A percentile compares a stretch with the other conserved stretches of the same genome.
These are phyloP conservation scores for Lasiosphaeria miniovina DNA, from an alignment of 495 filamentous ascomycete genomes.

Conservation along the genomic window DNA sequence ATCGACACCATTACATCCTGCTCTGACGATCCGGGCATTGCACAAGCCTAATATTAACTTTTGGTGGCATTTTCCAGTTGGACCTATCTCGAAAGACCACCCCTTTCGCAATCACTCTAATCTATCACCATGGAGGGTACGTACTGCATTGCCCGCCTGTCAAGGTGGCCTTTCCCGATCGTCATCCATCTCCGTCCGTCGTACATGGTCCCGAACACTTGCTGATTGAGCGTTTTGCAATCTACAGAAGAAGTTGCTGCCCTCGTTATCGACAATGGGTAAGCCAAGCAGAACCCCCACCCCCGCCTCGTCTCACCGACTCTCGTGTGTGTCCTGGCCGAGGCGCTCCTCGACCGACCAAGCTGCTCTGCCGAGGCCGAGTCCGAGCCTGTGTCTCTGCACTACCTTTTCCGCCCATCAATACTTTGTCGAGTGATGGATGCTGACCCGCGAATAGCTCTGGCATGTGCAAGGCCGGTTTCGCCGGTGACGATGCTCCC, in stretches of 20 bases:
- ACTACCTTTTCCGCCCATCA: slow-evolving; percentile 11
- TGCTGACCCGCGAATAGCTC: slow-evolving; percentile 70
- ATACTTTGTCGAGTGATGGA: slow-evolving; percentile 7
- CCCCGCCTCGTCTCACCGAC: slow-evolving; percentile 29
- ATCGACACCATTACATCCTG: slow-evolving; percentile 30
- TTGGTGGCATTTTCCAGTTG: slow-evolving; percentile 29
- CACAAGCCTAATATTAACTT: slow-evolving; percentile 38
- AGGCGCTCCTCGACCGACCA: slow-evolving; percentile 9
- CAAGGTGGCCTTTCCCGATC: not conserved
- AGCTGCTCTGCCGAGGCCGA: slow-evolving; percentile 2
- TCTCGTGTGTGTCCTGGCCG: slow-evolving; percentile 13
- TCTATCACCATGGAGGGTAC: slow-evolving; percentile 54
- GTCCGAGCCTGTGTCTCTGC: slow-evolving; percentile 7
- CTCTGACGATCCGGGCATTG: slow-evolving; percentile 46
- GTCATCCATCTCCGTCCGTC: slow-evolving; percentile 9
- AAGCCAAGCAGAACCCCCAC: slow-evolving; percentile 35
- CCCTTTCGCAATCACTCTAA: slow-evolving; percentile 41
- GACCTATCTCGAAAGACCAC: slow-evolving; percentile 20
- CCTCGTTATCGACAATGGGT: slow-evolving; percentile 99
- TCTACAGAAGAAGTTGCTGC: slow-evolving; percentile 97
- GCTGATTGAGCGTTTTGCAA: slow-evolving; percentile 50
- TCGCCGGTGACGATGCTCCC: slow-evolving; percentile 99
- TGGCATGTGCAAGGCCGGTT: slow-evolving; percentile 99
- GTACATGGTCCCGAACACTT: slow-evolving; percentile 17
- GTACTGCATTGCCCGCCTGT: slow-evolving; percentile 21